Base-by-base conservation (phyloP, 139 green algal species). In the Chlamydomonas eustigma region DNA sequence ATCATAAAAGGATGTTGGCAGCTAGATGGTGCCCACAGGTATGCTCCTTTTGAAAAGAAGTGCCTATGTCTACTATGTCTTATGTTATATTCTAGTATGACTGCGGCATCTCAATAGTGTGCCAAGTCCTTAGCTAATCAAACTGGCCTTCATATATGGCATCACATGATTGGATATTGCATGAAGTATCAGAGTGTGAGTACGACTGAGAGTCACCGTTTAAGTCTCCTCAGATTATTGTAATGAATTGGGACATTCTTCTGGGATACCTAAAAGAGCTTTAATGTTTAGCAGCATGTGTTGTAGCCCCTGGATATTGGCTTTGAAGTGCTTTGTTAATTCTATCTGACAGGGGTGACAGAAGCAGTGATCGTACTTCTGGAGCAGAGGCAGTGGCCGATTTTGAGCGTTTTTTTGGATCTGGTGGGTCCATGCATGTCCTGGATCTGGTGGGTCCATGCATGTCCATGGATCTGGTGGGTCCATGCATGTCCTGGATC, bases 1-100 rank as follows among this genome's bases (percentile, higher is more conserved):
- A 58, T 58, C 44, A 58, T 58, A 12, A 58, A 58, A 18, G 44
- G 44, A 58, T 58, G 44, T 58, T 58, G 44, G 44, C 44, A 58
- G 44, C 44, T 58, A 18, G 44, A 58, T 58, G 44, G 44, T 28
- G 44, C 44, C 12, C 44, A 58, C 44, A 58, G 44, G 44, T 58
- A 58, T 58, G 44, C 44, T 28, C 12, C 12, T 18, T 58, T n/a
- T n/a, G n/a, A n/a, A n/a, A n/a, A n/a, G n/a, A n/a, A n/a, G n/a
- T n/a, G n/a, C n/a, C n/a, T n/a, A n/a, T n/a, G n/a, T n/a, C n/a
- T n/a, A n/a, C n/a, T n/a, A n/a, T n/a, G n/a, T n/a, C n/a, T n/a
- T n/a, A n/a, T n/a, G n/a, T n/a, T n/a, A n/a, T n/a, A n/a, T n/a
- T n/a, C n/a, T n/a, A n/a, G n/a, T n/a, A n/a, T n/a, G n/a, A n/a